These are phyloP conservation scores for Aaosphaeria pasadenensis DNA, from an alignment of 2,329 filamentous ascomycete species.

Conservation along the genomic window DNA sequence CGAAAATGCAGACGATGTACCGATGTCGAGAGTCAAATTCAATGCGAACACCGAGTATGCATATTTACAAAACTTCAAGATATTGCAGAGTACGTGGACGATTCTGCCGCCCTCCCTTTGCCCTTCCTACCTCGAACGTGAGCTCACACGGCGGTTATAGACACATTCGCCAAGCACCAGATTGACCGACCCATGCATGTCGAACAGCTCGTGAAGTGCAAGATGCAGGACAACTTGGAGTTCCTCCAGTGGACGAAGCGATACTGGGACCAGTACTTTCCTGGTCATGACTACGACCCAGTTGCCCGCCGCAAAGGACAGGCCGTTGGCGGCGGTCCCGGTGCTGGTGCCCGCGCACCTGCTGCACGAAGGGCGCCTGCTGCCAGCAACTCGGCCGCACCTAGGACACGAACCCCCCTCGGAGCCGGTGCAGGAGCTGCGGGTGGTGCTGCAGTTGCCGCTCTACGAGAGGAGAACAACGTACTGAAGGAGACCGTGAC, in stretches of 20 bases:
- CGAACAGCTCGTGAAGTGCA: conserved; percentile 89
- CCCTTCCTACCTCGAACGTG: too few relatives aligned
- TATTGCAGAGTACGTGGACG: conserved; percentile 77
- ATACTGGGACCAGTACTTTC: conserved; percentile 98
- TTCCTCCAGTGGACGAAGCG: conserved; percentile 96
- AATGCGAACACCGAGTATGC: conserved; percentile 96
- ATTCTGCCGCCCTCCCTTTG: too few relatives aligned
- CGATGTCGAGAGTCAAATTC: conserved; percentile 96
- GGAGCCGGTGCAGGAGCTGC: conserved; percentile 22
- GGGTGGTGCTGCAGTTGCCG: conserved; percentile 62
- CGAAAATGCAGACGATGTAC: conserved; percentile 66
- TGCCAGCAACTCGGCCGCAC: conserved; percentile 38
- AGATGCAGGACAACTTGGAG: conserved; percentile 99
- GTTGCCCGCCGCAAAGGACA: conserved; percentile 78
- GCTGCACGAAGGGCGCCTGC: conserved; percentile 42
- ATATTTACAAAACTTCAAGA: conserved; percentile 98
- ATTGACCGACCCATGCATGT: conserved; percentile 90
- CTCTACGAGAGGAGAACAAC: conserved; percentile 78
- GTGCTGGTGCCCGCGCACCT: conserved; percentile 53
- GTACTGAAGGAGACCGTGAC: conserved; percentile 93
- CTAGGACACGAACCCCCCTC: conserved; percentile 40
- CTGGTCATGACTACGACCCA: conserved; percentile 95
- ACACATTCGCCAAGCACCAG: conserved; percentile 78
- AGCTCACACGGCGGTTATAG: conserved; percentile 43
- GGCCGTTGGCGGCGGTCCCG: conserved; percentile 46